Evolutionary conservation across 495 filamentous ascomycete species (phyloP), one percentile per base, ranked within the genome.

Genomic region (Xylaria castorea): DNA sequence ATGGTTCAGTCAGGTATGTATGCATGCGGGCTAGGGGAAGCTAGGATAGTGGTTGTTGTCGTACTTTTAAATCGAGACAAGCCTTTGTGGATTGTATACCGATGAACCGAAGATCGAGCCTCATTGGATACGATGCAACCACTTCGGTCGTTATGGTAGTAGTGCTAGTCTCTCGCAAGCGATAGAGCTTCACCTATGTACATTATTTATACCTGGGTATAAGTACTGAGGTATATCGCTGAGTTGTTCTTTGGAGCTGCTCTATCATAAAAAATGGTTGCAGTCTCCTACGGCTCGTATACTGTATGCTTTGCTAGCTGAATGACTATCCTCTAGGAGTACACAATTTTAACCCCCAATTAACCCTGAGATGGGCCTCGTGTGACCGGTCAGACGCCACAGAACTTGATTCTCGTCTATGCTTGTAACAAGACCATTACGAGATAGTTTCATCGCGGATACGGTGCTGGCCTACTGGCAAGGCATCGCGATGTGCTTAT

Each of bases 91-190:
- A 30, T 22, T 34, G 50, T 40, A 27, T 18, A 25, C n/a, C 18
- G n/a, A 40, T 27, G 51, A 64, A 42, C 46, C 61, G 69, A 71
- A 65, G 60, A 71, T 65, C 60, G 61, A 65, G 69, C 40, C 69
- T 65, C 60, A 40, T 32, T 71, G 58, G 48, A 46, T 36, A 57
- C 48, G 30, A 65, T 34, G 48, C 69, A 57, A 40, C 25, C 48
- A 57, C 22, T 34, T 65, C 50, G 38, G 36, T 44, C 48, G 16
- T 42, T 25, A 57, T 48, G 40, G 40, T 46, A 46, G 51, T 46
- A 40, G 38, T 60, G 66, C 66, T 25, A 55, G 38, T 22, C 27
- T 38, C 5, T 30, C 36, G 38, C 51, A 14, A 38, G 18, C 55
- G 66, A 62, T 70, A 50, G 55, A 40, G 57, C 42, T 62, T 70